Conservation (phyloP, 179 eudicot species). For the Nepenthes alata region DNA sequence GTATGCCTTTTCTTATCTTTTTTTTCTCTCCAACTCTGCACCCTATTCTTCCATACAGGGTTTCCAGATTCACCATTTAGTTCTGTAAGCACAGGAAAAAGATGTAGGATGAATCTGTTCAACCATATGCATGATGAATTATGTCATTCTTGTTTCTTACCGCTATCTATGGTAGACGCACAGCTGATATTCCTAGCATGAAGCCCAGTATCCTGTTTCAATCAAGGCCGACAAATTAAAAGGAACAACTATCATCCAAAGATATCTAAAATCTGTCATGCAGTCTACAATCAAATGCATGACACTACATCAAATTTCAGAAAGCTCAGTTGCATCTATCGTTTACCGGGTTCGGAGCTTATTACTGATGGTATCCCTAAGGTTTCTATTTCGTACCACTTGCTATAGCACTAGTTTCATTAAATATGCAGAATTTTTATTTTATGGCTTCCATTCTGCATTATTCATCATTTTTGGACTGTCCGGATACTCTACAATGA, state of each 20-base stretch:
- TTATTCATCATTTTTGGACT: too few relatives aligned
- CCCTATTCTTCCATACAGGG: slow-evolving; percentile 90
- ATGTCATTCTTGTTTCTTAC: slow-evolving; percentile 31
- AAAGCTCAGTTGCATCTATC: too few relatives aligned
- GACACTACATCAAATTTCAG: background rate
- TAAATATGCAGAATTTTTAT: too few relatives aligned
- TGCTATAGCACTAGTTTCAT: too few relatives aligned
- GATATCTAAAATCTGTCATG: background rate
- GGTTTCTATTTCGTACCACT: too few relatives aligned
- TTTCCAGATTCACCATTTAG: slow-evolving; percentile 59
- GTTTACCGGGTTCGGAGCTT: too few relatives aligned
- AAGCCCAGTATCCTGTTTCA: slow-evolving; percentile 47
- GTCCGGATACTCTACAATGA: too few relatives aligned
- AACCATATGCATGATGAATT: background rate
- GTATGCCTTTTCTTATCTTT: slow-evolving; percentile 50
- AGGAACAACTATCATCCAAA: background rate
- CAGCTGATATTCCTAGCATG: slow-evolving; percentile 79
- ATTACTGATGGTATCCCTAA: too few relatives aligned
- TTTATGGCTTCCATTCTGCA: too few relatives aligned
- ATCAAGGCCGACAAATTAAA: slow-evolving; percentile 1
- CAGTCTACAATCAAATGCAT: background rate
- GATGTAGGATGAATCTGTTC: background rate
- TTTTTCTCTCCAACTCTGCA: slow-evolving; percentile 91
- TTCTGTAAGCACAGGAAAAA: slow-evolving; percentile 25
- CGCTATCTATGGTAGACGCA: slow-evolving; percentile 77